These are phyloP conservation scores for Teratosphaeria pseudoeucalypti DNA, from an alignment of 2,329 filamentous ascomycete genomes.

Conservation along the genomic window DNA sequence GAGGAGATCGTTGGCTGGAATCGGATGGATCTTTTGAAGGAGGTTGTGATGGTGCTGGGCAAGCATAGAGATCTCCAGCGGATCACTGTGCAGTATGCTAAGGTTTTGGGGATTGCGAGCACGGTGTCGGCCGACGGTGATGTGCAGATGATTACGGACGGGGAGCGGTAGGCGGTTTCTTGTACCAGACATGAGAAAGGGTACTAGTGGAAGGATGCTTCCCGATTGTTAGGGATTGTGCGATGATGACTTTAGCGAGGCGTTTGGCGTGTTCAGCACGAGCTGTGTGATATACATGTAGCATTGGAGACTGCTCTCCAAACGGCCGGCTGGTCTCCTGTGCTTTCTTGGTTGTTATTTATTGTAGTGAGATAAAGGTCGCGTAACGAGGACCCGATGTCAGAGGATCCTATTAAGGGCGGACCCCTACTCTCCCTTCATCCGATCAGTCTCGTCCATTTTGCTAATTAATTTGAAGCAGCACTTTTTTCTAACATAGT, in stretches of 20 bases:
- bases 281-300: not conserved
- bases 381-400: no score
- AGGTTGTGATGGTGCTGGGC: conserved; percentile 89
- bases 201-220: not conserved
- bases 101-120: conserved; percentile 34
- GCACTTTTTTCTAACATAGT: no score
- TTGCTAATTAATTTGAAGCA: no score
- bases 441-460: no score
- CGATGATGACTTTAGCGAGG: not conserved
- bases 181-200: not conserved
- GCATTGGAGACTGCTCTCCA: not conserved
- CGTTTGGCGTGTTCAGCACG: not conserved
- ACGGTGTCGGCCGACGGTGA: not conserved
- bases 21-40: conserved; percentile 74
- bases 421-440: no score
- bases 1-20: conserved; percentile 85
- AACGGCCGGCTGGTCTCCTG: not conserved
- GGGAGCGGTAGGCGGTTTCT: not conserved
- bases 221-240: not conserved
- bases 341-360: not conserved
- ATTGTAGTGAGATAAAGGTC: not conserved
- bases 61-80: conserved; percentile 94
- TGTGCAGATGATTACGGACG: not conserved
- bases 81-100: conserved; percentile 88
- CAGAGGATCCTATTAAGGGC: no score